phyloP scores from a whole-genome alignment of 768 basidiomycete species.

The Podaxis carcinomalis region DNA sequence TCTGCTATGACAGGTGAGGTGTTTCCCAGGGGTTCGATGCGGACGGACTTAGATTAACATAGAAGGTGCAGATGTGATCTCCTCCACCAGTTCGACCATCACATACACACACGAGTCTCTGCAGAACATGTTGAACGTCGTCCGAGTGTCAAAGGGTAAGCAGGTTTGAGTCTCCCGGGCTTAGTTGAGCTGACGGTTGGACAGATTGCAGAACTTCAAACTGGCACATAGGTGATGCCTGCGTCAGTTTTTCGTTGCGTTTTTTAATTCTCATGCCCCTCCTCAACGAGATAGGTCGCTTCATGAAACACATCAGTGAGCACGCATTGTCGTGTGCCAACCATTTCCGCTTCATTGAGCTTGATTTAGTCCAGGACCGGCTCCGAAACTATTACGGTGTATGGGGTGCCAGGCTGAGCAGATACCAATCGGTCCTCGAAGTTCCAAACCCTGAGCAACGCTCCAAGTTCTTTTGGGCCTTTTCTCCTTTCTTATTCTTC shows the following conservation, averaged over 20 bases:
- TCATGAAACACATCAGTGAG: conserved; percentile 1
- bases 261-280: not conserved
- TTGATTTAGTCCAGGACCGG: not conserved
- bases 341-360: not conserved
- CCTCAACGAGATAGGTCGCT: not conserved
- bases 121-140: conserved; percentile 1
- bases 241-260: not conserved
- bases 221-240: conserved; percentile 9
- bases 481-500: conserved; percentile 6
- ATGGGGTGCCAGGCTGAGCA: not conserved
- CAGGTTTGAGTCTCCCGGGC: not conserved
- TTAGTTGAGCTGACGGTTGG: not conserved
- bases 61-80: not conserved
- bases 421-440: not conserved
- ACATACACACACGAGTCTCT: not conserved
- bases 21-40: not conserved
- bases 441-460: not conserved
- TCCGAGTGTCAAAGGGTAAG: not conserved
- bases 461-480: not conserved
- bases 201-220: conserved; percentile 1
- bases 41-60: not conserved
- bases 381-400: conserved; percentile 5
- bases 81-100: not conserved
- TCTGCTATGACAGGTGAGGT: conserved; percentile 5
- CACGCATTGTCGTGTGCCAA: not conserved